A percentile compares a stretch with the other conserved stretches of the same genome.
Evolutionary conservation across 2,329 filamentous ascomycete species (phyloP).

Genomic region (Ophiostoma perfectum): DNA sequence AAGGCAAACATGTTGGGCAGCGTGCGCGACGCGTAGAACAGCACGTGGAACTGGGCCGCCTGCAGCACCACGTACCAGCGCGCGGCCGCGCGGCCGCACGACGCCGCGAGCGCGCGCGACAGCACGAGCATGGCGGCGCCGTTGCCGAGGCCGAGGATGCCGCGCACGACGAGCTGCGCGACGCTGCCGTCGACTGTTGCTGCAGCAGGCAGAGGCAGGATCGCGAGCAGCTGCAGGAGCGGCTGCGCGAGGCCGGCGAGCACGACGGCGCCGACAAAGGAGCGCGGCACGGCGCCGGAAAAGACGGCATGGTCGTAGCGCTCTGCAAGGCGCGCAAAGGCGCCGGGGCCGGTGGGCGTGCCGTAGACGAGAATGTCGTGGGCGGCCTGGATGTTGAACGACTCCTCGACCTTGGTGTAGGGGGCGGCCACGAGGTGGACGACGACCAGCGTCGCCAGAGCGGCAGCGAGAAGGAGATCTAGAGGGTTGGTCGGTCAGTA

Average conservation of each 20-base stretch:
- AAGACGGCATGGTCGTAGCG: slow-evolving; percentile 88
- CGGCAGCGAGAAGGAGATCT: background rate
- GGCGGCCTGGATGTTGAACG: slow-evolving; percentile 90
- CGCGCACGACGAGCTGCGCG: slow-evolving; percentile 62
- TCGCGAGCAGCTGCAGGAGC: slow-evolving; percentile 38
- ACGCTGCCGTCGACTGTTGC: background rate
- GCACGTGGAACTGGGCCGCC: slow-evolving; percentile 80
- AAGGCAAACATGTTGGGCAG: slow-evolving; percentile 97
- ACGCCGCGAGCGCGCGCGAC: slow-evolving; percentile 54
- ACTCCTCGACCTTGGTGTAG: slow-evolving; percentile 97
- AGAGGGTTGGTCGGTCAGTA: background rate
- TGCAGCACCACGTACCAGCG: slow-evolving; percentile 78
- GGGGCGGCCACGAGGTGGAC: slow-evolving; percentile 70
- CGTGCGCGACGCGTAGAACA: slow-evolving; percentile 87
- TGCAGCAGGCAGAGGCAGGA: too few relatives aligned
- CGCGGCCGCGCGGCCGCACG: slow-evolving; percentile 63
- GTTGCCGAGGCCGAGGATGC: slow-evolving; percentile 73
- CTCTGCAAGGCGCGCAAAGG: slow-evolving; percentile 48
- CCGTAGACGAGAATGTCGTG: slow-evolving; percentile 86
- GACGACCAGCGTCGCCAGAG: slow-evolving; percentile 57
- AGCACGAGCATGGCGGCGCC: slow-evolving; percentile 63
- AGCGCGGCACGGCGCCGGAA: slow-evolving; percentile 83
- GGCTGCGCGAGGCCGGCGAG: slow-evolving; percentile 70
- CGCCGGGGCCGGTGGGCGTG: slow-evolving; percentile 53
- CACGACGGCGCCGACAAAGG: slow-evolving; percentile 75